Base-by-base conservation (phyloP, 1,139 yeast genomes). In the Casaregolazyma suthepensis region DNA sequence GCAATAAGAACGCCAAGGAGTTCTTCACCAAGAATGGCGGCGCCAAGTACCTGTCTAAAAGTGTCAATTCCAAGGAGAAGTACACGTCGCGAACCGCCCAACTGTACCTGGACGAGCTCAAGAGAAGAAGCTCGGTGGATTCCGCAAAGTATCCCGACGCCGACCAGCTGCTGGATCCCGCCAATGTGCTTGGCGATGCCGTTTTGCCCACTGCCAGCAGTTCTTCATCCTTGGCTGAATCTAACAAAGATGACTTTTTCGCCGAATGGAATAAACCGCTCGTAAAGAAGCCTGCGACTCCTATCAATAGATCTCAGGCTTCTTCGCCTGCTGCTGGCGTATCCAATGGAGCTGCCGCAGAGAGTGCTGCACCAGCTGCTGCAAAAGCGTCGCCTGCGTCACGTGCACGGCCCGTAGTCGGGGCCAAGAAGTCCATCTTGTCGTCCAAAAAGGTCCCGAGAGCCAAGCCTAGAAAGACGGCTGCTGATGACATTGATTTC, bases 191-290 rank as follows among this genome's bases (percentile, higher is more conserved):
- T 57, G 98, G 93, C 68, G 84, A 83, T 29, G 74, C 71, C 23
- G 77, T 79, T 58, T 82, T 81, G 66, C 95, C 96, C 4, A 77
- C 75, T 48, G 71, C 71, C 17, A 67, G 63, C 12, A 64, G 63
- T 19, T 52, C 68, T 18, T 55, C 55, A 35, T 40, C 47, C 7
- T 31, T 42, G 37, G 38, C 42, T 15, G 50, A 43, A 31, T 15
- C 45, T 13, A 57, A 67, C 46, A 80, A 78, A 45, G 96, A 89
- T 66, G 97, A 90, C 69, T 93, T 93, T 70, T 93, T 94, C 72
- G 79, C 95, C 54, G 85, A 82, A 68, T 90, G 96, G 95, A 89
- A 88, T 57, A 87, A 88, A 66, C 93, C 95, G 23, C 71, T 80
- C 51, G 66, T 74, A 43, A 63, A 68, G 55, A 66, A 68, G 56